Base-by-base conservation (phyloP, 176 grass and related monocot species). In the Paspalum notatum region DNA sequence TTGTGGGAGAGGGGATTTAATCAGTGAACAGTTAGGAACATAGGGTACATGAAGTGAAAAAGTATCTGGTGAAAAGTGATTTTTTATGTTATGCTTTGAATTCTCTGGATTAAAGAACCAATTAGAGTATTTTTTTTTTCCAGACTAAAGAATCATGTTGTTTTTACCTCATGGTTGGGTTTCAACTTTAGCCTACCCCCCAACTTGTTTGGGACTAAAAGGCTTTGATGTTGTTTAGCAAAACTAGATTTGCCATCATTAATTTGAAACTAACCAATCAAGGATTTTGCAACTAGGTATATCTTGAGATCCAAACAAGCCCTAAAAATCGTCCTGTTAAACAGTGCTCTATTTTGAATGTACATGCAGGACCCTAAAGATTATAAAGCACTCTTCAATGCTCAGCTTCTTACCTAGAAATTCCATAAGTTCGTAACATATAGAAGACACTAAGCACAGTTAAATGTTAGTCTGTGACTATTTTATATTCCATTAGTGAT, bases 301-400 rank as follows among this genome's bases (percentile, higher is more conserved):
- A 71, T 45, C 22, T 83, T 11, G 45, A 60, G 10, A 68, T 68
- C 26, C 43, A 78, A 69, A 69, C 54, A 61, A 69, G 20, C 20
- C 26, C 43, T 58, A 50, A 38, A 25, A 64, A 22, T 37, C 39
- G 63, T 79, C 49, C 37, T 52, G 44, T 68, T 26, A 71, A 47
- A 44, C 16, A 16, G 21, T 39, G 13, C 16, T 78, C 74, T 69
- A 70, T 52, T 68, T 60, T 69, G 62, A 67, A 51, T 67, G 42
- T 61, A 56, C 27, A 63, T 72, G 39, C 17, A 44, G 25, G 56
- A 77, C 53, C 52, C 9, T 53, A 52, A 58, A 71, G 38, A 21
- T 21, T 39, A 63, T 15, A 64, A 20, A 71, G 22, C 56, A 78
- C 44, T 54, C n/a, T 78, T 27, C 45, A 62, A 25, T 44, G 27